A percentile compares a stretch with the other conserved stretches of the same genome.
phyloP scores from a whole-genome alignment of 1,284 basidiomycete species.

The Apiotrichum akiyoshidainum region DNA sequence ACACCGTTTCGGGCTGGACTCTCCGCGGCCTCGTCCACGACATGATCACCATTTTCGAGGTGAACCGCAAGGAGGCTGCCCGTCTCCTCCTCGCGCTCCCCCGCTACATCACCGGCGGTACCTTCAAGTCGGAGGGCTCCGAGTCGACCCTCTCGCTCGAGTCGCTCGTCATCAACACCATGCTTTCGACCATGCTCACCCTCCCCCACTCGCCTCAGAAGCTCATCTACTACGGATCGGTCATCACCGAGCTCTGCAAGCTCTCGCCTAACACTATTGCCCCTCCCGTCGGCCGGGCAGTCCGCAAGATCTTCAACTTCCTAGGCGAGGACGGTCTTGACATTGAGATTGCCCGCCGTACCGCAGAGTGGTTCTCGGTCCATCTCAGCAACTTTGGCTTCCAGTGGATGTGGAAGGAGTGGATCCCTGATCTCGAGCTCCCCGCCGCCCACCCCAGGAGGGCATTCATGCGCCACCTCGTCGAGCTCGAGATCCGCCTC shows the following conservation, averaged over 20 bases:
- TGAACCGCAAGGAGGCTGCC: slow-evolving; percentile 94
- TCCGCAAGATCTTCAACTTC: slow-evolving; percentile 74
- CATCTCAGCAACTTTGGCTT: slow-evolving; percentile 99
- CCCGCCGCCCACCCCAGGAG: slow-evolving; percentile 75
- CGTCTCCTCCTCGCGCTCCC: slow-evolving; percentile 81
- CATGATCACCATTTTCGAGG: slow-evolving; percentile 84
- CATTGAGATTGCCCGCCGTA: slow-evolving; percentile 72
- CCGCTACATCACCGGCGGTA: slow-evolving; percentile 76
- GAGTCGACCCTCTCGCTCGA: slow-evolving; percentile 46
- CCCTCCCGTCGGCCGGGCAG: slow-evolving; percentile 91
- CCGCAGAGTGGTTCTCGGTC: slow-evolving; percentile 90
- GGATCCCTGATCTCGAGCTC: slow-evolving; percentile 80
- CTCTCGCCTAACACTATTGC: slow-evolving; percentile 86
- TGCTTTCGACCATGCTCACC: slow-evolving; percentile 71
- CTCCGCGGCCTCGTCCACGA: slow-evolving; percentile 76
- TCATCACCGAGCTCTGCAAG: slow-evolving; percentile 92
- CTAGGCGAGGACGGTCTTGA: slow-evolving; percentile 74
- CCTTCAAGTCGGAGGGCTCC: slow-evolving; percentile 59
- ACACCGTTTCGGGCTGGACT: slow-evolving; percentile 71
- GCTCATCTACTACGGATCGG: slow-evolving; percentile 77
- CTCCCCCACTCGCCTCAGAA: slow-evolving; percentile 75
- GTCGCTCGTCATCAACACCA: slow-evolving; percentile 52
- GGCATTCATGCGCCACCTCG: slow-evolving; percentile 78
- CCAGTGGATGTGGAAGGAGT: slow-evolving; percentile 99
- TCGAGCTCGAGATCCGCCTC: slow-evolving; percentile 86